A percentile compares a stretch with the other conserved stretches of the same genome.
These are phyloP conservation scores for Beauveria sp. DNA, from an alignment of 2,329 filamentous ascomycete species.

Conservation along the genomic window DNA sequence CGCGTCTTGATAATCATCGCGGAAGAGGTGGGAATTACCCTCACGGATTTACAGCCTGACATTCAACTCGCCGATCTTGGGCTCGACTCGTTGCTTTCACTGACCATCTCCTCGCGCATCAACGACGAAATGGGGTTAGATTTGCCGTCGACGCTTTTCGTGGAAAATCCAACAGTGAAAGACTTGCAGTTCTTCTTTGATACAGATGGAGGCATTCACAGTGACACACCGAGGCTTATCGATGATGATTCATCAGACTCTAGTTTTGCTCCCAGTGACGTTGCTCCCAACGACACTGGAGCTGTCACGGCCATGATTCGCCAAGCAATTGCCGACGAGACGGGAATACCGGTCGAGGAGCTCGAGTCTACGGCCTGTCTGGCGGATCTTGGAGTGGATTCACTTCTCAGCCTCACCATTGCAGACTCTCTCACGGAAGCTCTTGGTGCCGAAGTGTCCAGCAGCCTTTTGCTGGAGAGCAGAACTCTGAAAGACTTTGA, in stretches of 20 bases:
- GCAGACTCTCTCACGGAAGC: slow-evolving; percentile 9
- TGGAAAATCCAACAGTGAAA: neutral
- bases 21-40: neutral
- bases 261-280: neutral
- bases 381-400: slow-evolving; percentile 11
- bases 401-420: slow-evolving; percentile 7
- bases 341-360: slow-evolving; percentile 3
- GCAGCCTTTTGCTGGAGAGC: neutral
- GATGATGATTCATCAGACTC: neutral
- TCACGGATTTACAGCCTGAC: neutral
- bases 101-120: neutral
- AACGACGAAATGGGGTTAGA: neutral
- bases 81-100: neutral
- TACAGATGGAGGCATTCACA: neutral
- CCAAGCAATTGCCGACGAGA: slow-evolving; percentile 12
- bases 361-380: slow-evolving; percentile 2
- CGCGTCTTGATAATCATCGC: neutral
- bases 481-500: neutral
- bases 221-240: neutral
- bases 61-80: neutral
- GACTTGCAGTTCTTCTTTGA: neutral
- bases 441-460: neutral
- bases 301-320: neutral
- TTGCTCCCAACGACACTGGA: neutral
- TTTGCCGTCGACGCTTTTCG: neutral